Evolutionary conservation across 768 basidiomycete genomes (phyloP).

Genomic region (Podaxis sp.): DNA sequence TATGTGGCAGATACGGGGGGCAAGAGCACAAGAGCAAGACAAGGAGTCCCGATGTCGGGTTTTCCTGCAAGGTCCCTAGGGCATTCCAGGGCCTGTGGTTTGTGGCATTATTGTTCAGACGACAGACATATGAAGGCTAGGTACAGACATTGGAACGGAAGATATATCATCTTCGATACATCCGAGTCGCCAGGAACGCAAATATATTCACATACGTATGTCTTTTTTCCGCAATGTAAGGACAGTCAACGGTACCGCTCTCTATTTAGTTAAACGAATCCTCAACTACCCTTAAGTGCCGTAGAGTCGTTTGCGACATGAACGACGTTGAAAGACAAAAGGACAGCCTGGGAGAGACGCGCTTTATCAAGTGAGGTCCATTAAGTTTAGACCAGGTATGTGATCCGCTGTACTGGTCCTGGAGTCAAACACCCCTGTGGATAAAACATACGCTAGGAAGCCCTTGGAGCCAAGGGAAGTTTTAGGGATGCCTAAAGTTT

Average conservation of each 20-base stretch:
- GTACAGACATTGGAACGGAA: neutral
- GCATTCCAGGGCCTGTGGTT: neutral
- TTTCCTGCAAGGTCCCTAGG: neutral
- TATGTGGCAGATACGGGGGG: neutral
- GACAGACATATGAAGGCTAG: neutral
- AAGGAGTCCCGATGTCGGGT: neutral
- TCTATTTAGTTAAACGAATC: too few relatives aligned
- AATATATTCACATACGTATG: neutral
- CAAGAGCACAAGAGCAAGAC: neutral
- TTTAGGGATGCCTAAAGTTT: too few relatives aligned
- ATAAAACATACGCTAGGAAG: too few relatives aligned
- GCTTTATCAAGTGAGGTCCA: too few relatives aligned
- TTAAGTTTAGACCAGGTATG: too few relatives aligned
- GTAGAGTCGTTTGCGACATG: too few relatives aligned
- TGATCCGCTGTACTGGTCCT: too few relatives aligned
- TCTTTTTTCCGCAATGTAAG: neutral
- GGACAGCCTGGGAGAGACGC: too few relatives aligned
- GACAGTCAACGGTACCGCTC: neutral
- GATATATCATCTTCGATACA: neutral
- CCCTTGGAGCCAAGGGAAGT: too few relatives aligned
- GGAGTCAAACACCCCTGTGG: too few relatives aligned
- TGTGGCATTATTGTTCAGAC: neutral
- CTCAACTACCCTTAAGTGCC: too few relatives aligned
- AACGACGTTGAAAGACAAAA: too few relatives aligned
- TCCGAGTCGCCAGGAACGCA: neutral